These are phyloP conservation scores for Neoscytalidium dimidiatum DNA, from an alignment of 2,329 filamentous ascomycete species.

Conservation along the genomic window DNA sequence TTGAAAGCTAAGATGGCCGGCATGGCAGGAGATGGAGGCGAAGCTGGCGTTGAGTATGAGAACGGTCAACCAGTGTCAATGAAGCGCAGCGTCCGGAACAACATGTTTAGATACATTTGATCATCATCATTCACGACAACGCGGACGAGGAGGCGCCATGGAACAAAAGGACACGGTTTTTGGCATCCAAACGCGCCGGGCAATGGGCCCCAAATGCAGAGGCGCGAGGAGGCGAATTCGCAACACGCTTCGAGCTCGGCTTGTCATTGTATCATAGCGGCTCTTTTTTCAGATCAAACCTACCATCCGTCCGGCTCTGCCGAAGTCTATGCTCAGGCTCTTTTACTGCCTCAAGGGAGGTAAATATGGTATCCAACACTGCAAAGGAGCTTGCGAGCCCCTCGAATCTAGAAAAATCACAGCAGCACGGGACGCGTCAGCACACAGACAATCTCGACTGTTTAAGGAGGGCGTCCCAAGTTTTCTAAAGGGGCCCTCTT, in stretches of 20 bases:
- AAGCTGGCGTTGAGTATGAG: conserved; percentile 72
- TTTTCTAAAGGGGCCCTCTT: background rate
- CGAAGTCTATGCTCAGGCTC: too few relatives aligned
- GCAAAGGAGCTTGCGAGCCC: background rate
- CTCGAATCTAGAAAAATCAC: background rate
- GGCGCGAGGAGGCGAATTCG: too few relatives aligned
- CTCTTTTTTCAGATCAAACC: too few relatives aligned
- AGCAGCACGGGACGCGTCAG: background rate
- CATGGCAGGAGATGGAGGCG: conserved; percentile 69
- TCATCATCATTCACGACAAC: background rate
- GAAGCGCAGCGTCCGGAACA: conserved; percentile 72
- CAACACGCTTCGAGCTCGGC: too few relatives aligned
- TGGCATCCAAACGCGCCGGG: too few relatives aligned
- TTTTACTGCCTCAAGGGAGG: background rate
- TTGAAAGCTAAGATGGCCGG: conserved; percentile 65
- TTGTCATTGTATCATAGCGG: too few relatives aligned
- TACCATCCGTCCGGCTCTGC: too few relatives aligned
- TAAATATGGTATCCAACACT: background rate
- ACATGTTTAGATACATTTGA: conserved; percentile 75
- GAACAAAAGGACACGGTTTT: background rate
- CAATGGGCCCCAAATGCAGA: too few relatives aligned
- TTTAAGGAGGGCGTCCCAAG: background rate
- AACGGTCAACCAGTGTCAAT: conserved; percentile 71
- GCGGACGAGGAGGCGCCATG: background rate
- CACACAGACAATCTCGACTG: background rate